phyloP scores from a whole-genome alignment of 495 filamentous ascomycete species.

The Talaromyces proteolyticus region DNA sequence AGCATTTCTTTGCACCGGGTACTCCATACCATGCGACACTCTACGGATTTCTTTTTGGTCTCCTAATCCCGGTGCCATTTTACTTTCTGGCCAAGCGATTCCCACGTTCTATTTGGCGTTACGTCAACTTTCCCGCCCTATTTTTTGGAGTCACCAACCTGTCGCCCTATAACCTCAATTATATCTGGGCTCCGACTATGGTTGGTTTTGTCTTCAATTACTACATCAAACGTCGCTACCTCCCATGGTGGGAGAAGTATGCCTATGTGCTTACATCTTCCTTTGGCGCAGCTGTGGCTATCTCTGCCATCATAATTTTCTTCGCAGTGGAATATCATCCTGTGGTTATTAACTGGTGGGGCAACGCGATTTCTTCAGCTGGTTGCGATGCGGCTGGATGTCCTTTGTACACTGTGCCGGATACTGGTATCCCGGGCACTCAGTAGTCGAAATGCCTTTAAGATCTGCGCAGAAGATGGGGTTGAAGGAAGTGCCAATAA shows the following conservation, averaged over 20 bases:
- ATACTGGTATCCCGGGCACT: too few relatives aligned
- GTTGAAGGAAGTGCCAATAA: too few relatives aligned
- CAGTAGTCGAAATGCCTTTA: too few relatives aligned
- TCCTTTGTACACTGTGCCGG: too few relatives aligned
- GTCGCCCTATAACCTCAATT: constrained; percentile 33
- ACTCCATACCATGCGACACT: constrained; percentile 27
- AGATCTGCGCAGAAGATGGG: too few relatives aligned
- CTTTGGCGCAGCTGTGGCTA: constrained; percentile 61
- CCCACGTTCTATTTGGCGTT: constrained; percentile 29
- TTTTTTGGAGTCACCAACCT: constrained; percentile 35
- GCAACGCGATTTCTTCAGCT: too few relatives aligned
- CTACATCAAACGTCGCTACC: constrained; percentile 47
- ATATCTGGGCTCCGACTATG: constrained; percentile 51
- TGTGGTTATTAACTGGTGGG: too few relatives aligned
- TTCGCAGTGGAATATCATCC: constrained; percentile 47
- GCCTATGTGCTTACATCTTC: constrained; percentile 62
- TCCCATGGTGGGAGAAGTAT: constrained; percentile 62
- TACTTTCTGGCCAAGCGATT: constrained; percentile 31
- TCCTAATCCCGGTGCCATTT: constrained; percentile 21
- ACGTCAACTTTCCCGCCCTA: constrained; percentile 38
- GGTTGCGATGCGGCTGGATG: too few relatives aligned
- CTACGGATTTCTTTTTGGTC: constrained; percentile 37
- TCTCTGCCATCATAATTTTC: constrained; percentile 50
- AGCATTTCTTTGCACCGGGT: constrained; percentile 33
- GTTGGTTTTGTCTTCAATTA: constrained; percentile 58